phyloP scores from a whole-genome alignment of 1,284 basidiomycete genomes.

The Vanrija sp. region DNA sequence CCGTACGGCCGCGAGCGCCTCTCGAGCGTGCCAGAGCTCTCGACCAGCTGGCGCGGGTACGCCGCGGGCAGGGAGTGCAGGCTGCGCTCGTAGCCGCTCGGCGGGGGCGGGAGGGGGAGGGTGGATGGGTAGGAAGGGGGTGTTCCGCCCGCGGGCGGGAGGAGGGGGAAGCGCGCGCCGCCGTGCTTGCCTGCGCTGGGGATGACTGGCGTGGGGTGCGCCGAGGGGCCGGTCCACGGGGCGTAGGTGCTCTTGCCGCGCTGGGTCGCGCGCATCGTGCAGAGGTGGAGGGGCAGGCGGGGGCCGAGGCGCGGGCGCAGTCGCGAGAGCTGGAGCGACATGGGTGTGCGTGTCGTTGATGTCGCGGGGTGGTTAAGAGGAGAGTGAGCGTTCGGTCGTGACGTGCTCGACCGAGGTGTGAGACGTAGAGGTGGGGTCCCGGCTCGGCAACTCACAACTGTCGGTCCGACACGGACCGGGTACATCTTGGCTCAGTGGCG shows the following conservation, averaged over 20 bases:
- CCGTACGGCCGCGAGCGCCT: conserved; percentile 20
- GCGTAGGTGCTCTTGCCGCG: not conserved
- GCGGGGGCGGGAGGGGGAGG: conserved; percentile 27
- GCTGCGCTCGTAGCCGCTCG: conserved; percentile 50
- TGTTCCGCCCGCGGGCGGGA: conserved; percentile 7
- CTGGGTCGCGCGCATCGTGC: no score
- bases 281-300: no score
- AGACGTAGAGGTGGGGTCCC: no score
- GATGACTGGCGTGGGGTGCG: not conserved
- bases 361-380: no score
- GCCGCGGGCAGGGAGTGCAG: conserved; percentile 73
- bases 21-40: conserved; percentile 30
- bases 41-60: conserved; percentile 53
- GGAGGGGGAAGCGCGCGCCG: conserved; percentile 9
- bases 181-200: not conserved
- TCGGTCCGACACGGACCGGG: no score
- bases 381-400: no score
- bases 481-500: no score
- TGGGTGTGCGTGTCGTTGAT: no score
- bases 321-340: no score
- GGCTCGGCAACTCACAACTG: no score
- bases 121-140: conserved; percentile 11
- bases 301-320: no score
- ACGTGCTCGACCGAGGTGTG: no score
- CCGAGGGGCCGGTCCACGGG: not conserved